Evolutionary conservation across 2,329 filamentous ascomycete species (phyloP), one percentile per base, ranked within the genome.

Genomic region (Pyrenophora teres): DNA sequence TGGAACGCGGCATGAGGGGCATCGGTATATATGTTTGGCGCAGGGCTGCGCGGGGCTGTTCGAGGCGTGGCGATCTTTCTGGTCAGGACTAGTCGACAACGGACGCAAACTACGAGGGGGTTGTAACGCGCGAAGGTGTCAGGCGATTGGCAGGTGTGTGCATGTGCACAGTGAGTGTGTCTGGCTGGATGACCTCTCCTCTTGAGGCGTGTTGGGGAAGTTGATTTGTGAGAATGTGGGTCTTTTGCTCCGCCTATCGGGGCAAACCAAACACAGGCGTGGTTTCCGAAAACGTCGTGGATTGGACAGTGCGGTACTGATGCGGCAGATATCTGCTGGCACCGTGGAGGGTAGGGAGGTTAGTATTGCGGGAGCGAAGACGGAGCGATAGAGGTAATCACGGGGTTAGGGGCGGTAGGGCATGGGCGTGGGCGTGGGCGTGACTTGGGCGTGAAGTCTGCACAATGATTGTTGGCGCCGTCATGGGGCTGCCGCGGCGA

Each of bases 1-100:
- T 52, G 19, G 56, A 59, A 53, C 60, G 60, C 47, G 60, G 51
- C 60, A 66, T 66, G 58, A 54, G 55, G 59, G 58, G 58, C 60
- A 59, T 51, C 19, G 54, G 40, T 61, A 65, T 64, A 58, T 62
- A 59, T 38, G 33, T 40, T 30, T 41, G 57, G 49, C 54, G 44
- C 48, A 44, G 43, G 47, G 48, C 13, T 42, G 52, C 54, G 60
- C 52, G 57, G 60, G 62, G 62, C 43, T 50, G 50, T 47, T 56
- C 44, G 62, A 54, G 55, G 56, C 50, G 63, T 64, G 59, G 59
- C 60, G 55, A 62, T 39, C 15, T 57, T 40, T 32, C 42, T 55
- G 43, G 46, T 38, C 13, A 16, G 32, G 39, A 41, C 27, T 54
- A 52, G 46, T 52, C 31, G 52, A 51, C 39, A 45, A 35, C 40